Base-by-base conservation (phyloP, 306 rosid genomes). In the Castanea sativa region DNA sequence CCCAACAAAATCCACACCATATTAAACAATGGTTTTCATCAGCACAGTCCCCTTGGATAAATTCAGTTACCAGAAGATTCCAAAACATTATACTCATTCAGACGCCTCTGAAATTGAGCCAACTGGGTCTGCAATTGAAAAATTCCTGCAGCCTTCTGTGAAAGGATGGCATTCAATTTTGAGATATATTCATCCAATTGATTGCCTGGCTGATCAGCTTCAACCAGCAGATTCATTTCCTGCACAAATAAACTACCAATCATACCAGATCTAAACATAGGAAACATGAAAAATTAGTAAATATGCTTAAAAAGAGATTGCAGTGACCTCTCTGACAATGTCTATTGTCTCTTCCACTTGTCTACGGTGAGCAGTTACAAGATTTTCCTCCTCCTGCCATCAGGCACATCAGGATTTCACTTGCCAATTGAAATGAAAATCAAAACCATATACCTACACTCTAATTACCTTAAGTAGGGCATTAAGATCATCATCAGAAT, bases 281-380 rank as follows among this genome's bases (percentile, higher is more conserved):
- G 27, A 55, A 71, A 59, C n/a, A 41, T 76, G 19, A 15, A 68
- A 61, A 78, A 72, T 51, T 41, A 41, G 45, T 41, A 41, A 9
- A 41, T 41, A 30, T 16, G 58, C 29, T 27, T 27, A 30, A 30
- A 23, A 69, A 65, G 80, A 75, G 23, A 79, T 58, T 61, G 76
- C 60, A 68, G 85, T 7, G 55, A 90, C 97, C 99, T 92, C 97
- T 80, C 83, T 84, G 82, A 91, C 97, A 80, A 88, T 90, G 82
- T 92, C 90, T 55, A 94, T 92, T 43, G 97, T 91, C 87, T 92
- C 94, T 91, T 94, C 97, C 81, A 92, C 97, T 87, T 90, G 97
- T 86, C 82, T 88, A 71, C 92, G 85, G 76, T 94, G 97, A 80
- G 95, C 93, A 78, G 86, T 82, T 69, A 92, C 95, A 38, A 94